Base-by-base conservation (phyloP, 768 basidiomycete species). In the Pisolithus marmoratus region DNA sequence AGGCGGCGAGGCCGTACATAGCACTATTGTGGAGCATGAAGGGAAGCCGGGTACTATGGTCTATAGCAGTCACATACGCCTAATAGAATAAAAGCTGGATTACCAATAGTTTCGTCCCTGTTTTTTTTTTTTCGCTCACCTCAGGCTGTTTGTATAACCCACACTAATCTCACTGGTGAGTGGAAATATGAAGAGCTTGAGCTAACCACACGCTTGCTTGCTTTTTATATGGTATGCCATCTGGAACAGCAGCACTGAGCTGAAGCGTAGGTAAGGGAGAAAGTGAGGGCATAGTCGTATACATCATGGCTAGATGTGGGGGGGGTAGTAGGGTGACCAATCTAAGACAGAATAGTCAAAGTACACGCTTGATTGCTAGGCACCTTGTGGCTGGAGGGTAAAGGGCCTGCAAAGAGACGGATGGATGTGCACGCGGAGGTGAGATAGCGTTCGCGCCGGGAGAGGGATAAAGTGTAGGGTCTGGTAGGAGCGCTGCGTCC, bases 231-330 rank as follows among this genome's bases (percentile, higher is more conserved):
- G 64, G 58, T 19, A 76, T 54, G 24, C 72, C 65, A 19, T 70
- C 62, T 34, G 76, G 72, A 38, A 67, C 64, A 20, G 75, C 64
- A 40, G 73, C 60, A 31, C 68, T 62, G 24, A 80, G 52, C 50
- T 81, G 81, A 22, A 76, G 68, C n/a, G 73, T 70, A 8, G 76
- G 66, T 71, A 84, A 76, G 26, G 81, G 74, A 5, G 82, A 80
- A 49, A 78, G 76, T 24, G 77, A 68, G 12, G 78, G 71, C 27
- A 75, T 72, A 12, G 73, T 64, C 52, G 80, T 75, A 64, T 82
- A 86, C 53, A 86, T 70, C 61, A 86, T 72, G 7, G 79, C 68
- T 60, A 83, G 84, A 54, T 72, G 74, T 14, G n/a, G n/a, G 77
- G 60, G 27, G 80, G 73, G 60, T 82, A 85, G 60, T 74, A 79